Base-by-base conservation (phyloP, 73 alveolate species). In the Symbiodinium natans region DNA sequence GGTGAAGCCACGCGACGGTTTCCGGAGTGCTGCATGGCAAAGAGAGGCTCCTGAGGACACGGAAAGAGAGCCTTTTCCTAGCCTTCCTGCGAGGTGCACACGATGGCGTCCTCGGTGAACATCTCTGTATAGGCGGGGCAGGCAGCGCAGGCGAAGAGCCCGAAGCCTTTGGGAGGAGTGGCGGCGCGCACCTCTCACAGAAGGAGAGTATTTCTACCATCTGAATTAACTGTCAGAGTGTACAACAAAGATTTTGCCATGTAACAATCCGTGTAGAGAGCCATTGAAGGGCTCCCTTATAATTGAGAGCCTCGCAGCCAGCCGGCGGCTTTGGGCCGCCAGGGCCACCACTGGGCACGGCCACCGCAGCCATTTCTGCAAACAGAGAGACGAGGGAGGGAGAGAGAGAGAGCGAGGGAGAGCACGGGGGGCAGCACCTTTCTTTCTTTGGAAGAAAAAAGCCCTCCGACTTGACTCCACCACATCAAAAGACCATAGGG, bases 1-100 rank as follows among this genome's bases (percentile, higher is more conserved):
- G 41, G 10, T 39, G 43, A 38, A 39, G 84, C 94, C 83, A 88
- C 95, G 33, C 95, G 95, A 39, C 95, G 83, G 34, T 88, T 88
- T 11, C 95, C 95, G 29, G 95, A 88, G 34, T 88, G 95, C 80
- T 88, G 95, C 68, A 88, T 68, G 71, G 85, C 95, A 88, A 88
- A 88, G 17, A 88, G 73, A 23, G 95, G 95, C 85, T 88, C 95
- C 86, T 88, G 43, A 29, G 75, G 75, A 71, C 9, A 31, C 83
- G 83, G n/a, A n/a, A 15, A 13, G 7, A 10, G 25, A 52, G 71
- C 5, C 27, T 52, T 13, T 15, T 52, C n/a, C 71, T 21, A 23
- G 71, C 1, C 71, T 10, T 52, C 23, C 23, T n/a, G n/a, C 71
- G 15, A 9, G 41, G 84, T 29, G n/a, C 84, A 56, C 75, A 82